Evolutionary conservation across 352 stramenopile genomes (phyloP), one percentile per base, ranked within the genome.

Genomic region (Globisporangium splendens): DNA sequence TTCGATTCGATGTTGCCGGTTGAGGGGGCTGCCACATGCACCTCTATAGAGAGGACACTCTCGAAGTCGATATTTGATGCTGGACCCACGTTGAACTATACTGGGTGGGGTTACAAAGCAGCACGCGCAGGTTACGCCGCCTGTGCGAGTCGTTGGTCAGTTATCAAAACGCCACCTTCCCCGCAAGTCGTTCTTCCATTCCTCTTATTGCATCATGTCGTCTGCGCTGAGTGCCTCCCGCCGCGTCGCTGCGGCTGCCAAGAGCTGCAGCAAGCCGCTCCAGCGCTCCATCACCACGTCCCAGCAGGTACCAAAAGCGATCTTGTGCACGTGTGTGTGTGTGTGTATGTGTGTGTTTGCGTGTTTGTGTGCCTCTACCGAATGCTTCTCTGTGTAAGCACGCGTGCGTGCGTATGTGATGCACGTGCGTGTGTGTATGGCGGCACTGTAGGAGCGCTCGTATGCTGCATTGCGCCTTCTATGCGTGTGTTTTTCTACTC

Each of bases 211-310:
- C n/a, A 17, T 8, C 38, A 17, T 43, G 38, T 31, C 38, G 8
- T 17, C 38, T 43, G 38, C 38, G 38, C 38, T 43, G 11, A 43
- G 14, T 13, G 14, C 10, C 38, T 17, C 38, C 24, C 43, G 54
- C 50, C 35, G 50, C 21, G 31, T 20, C 54, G 8, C 38, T 39
- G 33, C 42, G 15, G 24, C 48, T 38, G 56, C 57, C 2, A 68
- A 50, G 54, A 46, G 54, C 44, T 17, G 20, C 24, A 46, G 18
- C 33, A 43, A 43, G 42, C 43, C 43, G 31, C 44, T 20, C n/a
- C 54, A 13, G 44, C 74, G 74, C 58, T 75, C 47, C 49, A 62
- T 73, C 39, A 73, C 63, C 61, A 80, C 74, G 8, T 60, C 74
- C 1, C 74, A 83, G 49, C 63, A 82, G 68, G 73, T 82, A 20